Percentiles rank a stretch among this genome's conserved stretches.
phyloP scores from a whole-genome alignment of 2,329 filamentous ascomycete species.

The Basipetospora sp. region DNA sequence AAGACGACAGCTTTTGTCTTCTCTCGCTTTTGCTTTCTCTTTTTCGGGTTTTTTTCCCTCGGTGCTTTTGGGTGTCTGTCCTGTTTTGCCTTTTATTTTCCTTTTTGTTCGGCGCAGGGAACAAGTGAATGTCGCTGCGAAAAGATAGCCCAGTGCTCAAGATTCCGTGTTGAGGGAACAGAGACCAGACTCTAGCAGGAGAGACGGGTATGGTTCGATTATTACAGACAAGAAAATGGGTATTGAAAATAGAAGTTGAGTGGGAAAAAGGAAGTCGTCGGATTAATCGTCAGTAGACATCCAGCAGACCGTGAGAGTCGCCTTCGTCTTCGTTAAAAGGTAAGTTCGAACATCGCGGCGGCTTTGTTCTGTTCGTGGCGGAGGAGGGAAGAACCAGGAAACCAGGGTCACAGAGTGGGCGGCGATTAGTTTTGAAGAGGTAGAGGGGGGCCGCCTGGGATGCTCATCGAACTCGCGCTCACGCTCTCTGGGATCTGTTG shows the following conservation, averaged over 20 bases:
- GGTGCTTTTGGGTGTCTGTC: neutral
- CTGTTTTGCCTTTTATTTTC: constrained; percentile 1
- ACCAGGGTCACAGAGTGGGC: constrained; percentile 1
- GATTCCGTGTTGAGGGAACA: neutral
- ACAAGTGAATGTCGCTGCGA: constrained; percentile 8
- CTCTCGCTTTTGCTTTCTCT: neutral
- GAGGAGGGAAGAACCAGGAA: neutral
- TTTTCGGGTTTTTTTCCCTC: constrained; percentile 4
- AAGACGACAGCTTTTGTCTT: neutral
- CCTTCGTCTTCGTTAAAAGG: constrained; percentile 6
- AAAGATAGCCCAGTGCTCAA: neutral
- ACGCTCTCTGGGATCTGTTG: no score
- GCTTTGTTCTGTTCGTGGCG: constrained; percentile 4
- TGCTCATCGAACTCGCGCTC: neutral
- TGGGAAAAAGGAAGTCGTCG: constrained; percentile 1
- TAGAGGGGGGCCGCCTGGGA: neutral
- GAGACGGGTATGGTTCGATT: constrained; percentile 1
- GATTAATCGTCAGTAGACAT: constrained; percentile 5
- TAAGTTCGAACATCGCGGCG: constrained; percentile 4
- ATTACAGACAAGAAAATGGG: constrained; percentile 2
- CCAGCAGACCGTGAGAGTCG: constrained; percentile 7
- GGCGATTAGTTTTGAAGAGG: constrained; percentile 7
- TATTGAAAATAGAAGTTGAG: neutral
- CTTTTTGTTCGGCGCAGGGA: constrained; percentile 5
- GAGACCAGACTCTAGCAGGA: constrained; percentile 2